These are phyloP conservation scores for Pichia rugopelliculosa DNA, from an alignment of 805 yeast species.

Conservation along the genomic window DNA sequence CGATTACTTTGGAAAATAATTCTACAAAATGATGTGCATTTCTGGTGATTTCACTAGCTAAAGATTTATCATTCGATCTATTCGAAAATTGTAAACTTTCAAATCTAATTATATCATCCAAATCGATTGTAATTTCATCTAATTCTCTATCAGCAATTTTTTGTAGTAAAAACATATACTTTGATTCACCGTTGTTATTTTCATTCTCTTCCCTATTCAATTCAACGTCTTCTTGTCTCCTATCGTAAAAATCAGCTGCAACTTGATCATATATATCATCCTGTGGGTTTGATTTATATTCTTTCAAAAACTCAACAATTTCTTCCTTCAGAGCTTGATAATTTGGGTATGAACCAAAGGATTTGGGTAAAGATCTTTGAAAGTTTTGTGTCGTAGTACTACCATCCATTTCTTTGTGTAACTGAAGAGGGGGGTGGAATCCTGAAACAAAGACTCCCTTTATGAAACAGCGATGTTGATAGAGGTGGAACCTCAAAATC, in stretches of 20 bases:
- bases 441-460: neutral
- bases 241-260: constrained; percentile 30
- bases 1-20: constrained; percentile 66
- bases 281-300: constrained; percentile 45
- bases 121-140: constrained; percentile 60
- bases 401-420: neutral
- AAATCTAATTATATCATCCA: constrained; percentile 75
- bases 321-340: constrained; percentile 55
- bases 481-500: neutral
- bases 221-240: constrained; percentile 26
- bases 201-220: constrained; percentile 20
- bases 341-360: constrained; percentile 32
- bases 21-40: constrained; percentile 80
- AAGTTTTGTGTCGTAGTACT: neutral
- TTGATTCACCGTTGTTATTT: constrained; percentile 38
- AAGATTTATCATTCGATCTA: constrained; percentile 8
- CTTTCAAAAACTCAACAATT: constrained; percentile 58
- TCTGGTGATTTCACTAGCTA: constrained; percentile 54
- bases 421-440: neutral
- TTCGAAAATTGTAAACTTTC: constrained; percentile 34
- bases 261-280: constrained; percentile 14
- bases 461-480: neutral
- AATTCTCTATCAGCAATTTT: constrained; percentile 77
- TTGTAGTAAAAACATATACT: constrained; percentile 71
- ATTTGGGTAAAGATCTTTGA: constrained; percentile 4